These are phyloP conservation scores for Immersiporthe knoxdaviesiana DNA, from an alignment of 2,329 filamentous ascomycete genomes.

Conservation along the genomic window DNA sequence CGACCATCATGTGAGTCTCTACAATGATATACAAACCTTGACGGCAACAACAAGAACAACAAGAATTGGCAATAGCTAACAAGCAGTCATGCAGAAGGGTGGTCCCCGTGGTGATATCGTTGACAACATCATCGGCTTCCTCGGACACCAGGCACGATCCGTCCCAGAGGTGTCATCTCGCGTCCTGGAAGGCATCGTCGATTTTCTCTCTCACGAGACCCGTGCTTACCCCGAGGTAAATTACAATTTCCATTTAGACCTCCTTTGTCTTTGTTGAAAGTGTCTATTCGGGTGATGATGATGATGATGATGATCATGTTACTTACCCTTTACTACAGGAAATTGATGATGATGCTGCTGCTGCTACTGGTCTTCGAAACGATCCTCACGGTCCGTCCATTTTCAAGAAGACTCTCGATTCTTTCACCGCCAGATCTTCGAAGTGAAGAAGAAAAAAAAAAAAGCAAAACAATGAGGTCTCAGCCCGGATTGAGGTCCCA, in stretches of 20 bases:
- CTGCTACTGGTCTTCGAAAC: background rate
- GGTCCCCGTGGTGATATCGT: background rate
- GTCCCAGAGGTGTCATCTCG: slow-evolving; percentile 8
- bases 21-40: background rate
- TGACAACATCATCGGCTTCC: slow-evolving; percentile 6
- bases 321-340: background rate
- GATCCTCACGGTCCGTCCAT: background rate
- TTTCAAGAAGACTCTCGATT: background rate
- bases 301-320: too few relatives aligned
- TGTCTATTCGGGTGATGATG: too few relatives aligned
- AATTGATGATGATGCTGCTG: background rate
- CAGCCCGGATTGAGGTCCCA: too few relatives aligned
- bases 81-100: background rate
- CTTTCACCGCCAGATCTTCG: background rate
- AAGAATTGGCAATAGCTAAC: background rate
- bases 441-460: too few relatives aligned
- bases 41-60: background rate
- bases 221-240: background rate
- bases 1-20: background rate
- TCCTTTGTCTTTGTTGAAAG: background rate
- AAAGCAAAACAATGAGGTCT: too few relatives aligned
- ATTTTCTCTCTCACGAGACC: slow-evolving; percentile 9
- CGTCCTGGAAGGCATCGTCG: background rate
- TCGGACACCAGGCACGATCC: slow-evolving; percentile 11
- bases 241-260: too few relatives aligned